Base-by-base conservation (phyloP, 768 basidiomycete genomes). In the Lepiota venenata region DNA sequence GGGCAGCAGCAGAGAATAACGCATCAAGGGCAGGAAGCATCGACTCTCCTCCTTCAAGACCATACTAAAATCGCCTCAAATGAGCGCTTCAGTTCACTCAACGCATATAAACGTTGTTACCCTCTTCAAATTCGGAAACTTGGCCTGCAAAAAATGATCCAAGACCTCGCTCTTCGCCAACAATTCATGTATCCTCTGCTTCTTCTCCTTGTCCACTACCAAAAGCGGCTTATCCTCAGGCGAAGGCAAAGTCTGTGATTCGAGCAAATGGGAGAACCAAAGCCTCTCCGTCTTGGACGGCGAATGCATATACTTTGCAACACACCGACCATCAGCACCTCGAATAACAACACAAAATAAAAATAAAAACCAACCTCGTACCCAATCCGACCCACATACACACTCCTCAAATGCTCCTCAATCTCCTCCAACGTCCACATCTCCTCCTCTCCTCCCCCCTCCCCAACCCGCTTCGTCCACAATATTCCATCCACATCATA, bases 1-100 rank as follows among this genome's bases (percentile, higher is more conserved):
- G 69, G 2, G 89, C 78, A 7, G 91, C 85, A 2, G 79, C 74
- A 0, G 76, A 71, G 61, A 97, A 91, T 15, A 97, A 67, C 0
- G 82, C 74, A 56, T 94, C 91, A 2, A 96, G 72, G 1, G 92
- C 93, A 3, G 92, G 88, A 21, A 97, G 69, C 93, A 96, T 95
- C 2, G 91, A 92, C 71, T 96, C 94, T 1, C 88, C 94, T 2
- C 94, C 94, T 68, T 97, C 93, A 36, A 95, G 76, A 0, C 91
- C 93, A 67, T 92, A 92, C 63, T 91, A 80, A 18, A 56, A 16
- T 25, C 12, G 3, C 27, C 21, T 14, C 22, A 40, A 11, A 36
- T 51, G 54, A 55, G 9, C 14, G 51, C 18, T 16, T 25, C 38
- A 20, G 36, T 37, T 21, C 4, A n/a, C 41, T 25, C 32, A 7